Base-by-base conservation (phyloP, 805 yeast species). In the Candida mattraensis region DNA sequence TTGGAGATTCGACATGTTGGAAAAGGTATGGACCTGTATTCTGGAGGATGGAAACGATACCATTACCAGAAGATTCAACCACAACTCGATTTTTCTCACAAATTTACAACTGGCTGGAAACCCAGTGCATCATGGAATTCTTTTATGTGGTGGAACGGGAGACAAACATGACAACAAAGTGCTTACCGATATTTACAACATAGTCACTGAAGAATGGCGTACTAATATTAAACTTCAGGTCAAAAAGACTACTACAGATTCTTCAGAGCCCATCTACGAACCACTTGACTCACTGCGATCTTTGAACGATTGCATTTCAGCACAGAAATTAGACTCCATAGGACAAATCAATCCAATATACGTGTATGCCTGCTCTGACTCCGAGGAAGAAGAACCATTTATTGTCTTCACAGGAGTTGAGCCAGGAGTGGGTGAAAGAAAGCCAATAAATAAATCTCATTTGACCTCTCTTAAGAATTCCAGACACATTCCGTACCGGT, bases 1-100 rank as follows among this genome's bases (percentile, higher is more conserved):
- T 17, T 85, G 93, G 91, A 71, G 72, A 47, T 76, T 80, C 46
- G 73, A 80, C 53, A 55, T 80, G 25, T 68, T 66, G 24, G 60
- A 72, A 3, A 66, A 64, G 33, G 55, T 56, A 8, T 84, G 93
- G 91, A 51, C 53, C 1, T 66, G 76, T 30, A 51, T 81, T 3
- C 68, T 67, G 30, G 53, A 48, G 66, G 67, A 13, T 27, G 50
- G 36, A 60, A 69, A 54, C 24, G 30, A 24, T 10, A 7, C 7
- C 7, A 20, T 49, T 1, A 8, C 37, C 1, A 51, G 58, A 12
- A 63, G 88, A 37, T 82, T 61, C 51, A 71, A 73, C 40, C 86
- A 79, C 51, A 63, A 73, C 16, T 57, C 77, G 59, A 62, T 74
- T 15, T 48, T 68, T 7, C 47, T 72, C 5, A 57, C 62, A 24